Evolutionary conservation across 352 stramenopile species (phyloP), one percentile per base, ranked within the genome.

Genomic region (Phytophthora cactorum): DNA sequence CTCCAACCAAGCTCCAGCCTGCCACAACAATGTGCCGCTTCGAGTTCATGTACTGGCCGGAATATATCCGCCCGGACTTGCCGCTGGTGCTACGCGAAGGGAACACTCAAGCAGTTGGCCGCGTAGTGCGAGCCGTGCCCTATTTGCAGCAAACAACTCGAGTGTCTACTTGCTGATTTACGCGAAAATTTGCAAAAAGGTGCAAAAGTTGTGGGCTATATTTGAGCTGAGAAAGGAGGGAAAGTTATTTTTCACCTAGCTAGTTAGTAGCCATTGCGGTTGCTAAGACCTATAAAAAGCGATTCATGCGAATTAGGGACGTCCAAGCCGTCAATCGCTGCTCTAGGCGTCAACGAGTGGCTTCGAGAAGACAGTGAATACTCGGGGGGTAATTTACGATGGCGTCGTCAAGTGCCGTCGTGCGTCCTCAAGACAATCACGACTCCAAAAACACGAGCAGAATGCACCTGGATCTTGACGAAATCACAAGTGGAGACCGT

Each of bases 11-110:
- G 36, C 54, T 67, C 52, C 46, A 62, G 39, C 52, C 81, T 60
- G 34, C 73, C 51, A 72, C 70, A 22, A 86, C 74, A 46, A 79
- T 91, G 43, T 92, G 86, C 45, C 84, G 87, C 28, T 93, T 95
- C 34, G 82, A 93, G 59, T 95, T 95, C 69, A 90, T 95, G 77
- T 92, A 95, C 77, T 92, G 84, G 78, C 83, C 87, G 0, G 87
- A 95, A 74, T 93, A 93, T 63, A 82, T 95, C 59, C 87, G 83
- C 29, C 85, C 85, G 0, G 82, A 95, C 47, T 58, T 91, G 43
- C 87, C 87, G 52, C 67, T 95, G n/a, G 84, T 95, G 4, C 61
- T 95, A 22, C 78, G 82, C 6, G 87, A 92, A 62, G 77, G 72
- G 41, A 78, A 65, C 11, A 85, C 86, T 5, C 86, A 93, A 59